Evolutionary conservation across 2,329 filamentous ascomycete species (phyloP).

Genomic region (Cladobotryum mycophilum): DNA sequence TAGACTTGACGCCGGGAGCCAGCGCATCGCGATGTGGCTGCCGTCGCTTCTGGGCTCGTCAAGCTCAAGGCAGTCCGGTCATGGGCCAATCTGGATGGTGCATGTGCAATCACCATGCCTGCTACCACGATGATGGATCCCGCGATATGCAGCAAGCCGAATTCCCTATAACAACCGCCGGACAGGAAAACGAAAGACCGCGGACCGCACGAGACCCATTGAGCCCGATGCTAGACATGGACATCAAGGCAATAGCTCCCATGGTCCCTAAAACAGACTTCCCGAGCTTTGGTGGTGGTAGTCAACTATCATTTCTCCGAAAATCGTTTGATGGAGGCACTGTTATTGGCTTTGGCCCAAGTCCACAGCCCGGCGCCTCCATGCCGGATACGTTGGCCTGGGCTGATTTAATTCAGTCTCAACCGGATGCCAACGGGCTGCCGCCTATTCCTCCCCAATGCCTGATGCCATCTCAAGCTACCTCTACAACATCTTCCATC

Average conservation of each 20-base stretch:
- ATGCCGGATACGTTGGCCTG: conserved; percentile 53
- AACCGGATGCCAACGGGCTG: conserved; percentile 28
- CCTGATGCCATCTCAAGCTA: conserved; percentile 44
- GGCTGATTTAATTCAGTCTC: conserved; percentile 38
- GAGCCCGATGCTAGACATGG: conserved; percentile 46
- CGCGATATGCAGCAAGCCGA: conserved; percentile 19
- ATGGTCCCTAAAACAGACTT: conserved; percentile 36
- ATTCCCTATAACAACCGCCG: conserved; percentile 12
- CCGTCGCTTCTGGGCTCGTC: conserved; percentile 53
- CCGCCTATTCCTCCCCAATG: conserved; percentile 46
- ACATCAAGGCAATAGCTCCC: conserved; percentile 32
- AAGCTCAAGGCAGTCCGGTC: conserved; percentile 26
- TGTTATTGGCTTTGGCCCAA: conserved; percentile 17
- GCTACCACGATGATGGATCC: conserved; percentile 48
- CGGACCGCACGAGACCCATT: conserved; percentile 43
- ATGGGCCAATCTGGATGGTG: conserved; percentile 46
- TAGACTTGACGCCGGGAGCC: conserved; percentile 46
- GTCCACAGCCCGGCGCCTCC: conserved; percentile 31
- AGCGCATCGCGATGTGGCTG: conserved; percentile 52
- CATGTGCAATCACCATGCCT: conserved; percentile 59
- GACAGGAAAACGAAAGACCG: conserved; percentile 50
- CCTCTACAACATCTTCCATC: conserved; percentile 46
- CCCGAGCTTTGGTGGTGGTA: conserved; percentile 27
- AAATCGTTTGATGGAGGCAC: conserved; percentile 23
- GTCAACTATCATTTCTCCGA: conserved; percentile 29